These are phyloP conservation scores for Penicillium canariense DNA, from an alignment of 495 filamentous ascomycete species.

Conservation along the genomic window DNA sequence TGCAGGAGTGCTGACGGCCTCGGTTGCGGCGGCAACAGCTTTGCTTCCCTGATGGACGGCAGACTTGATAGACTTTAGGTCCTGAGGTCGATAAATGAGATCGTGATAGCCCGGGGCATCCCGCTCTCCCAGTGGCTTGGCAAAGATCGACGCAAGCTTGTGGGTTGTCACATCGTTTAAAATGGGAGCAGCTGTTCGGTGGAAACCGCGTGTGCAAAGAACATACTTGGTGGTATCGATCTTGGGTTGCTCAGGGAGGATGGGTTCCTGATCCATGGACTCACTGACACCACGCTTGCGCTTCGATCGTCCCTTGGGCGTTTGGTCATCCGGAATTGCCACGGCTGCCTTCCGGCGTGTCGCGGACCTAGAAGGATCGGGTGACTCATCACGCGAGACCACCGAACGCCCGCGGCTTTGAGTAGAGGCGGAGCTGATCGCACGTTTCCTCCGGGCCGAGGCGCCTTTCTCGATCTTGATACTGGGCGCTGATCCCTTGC, in stretches of 20 bases:
- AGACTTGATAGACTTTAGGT: constrained; percentile 80
- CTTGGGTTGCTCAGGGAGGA: constrained; percentile 30
- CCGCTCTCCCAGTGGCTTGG: constrained; percentile 74
- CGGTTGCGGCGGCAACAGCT: constrained; percentile 63
- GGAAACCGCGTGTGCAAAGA: constrained; percentile 72
- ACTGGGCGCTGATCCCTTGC: constrained; percentile 22
- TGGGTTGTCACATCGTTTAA: constrained; percentile 84
- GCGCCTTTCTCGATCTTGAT: constrained; percentile 38
- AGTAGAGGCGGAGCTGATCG: constrained; percentile 54
- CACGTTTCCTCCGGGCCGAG: constrained; percentile 37
- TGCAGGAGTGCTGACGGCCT: constrained; percentile 45
- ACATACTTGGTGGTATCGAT: constrained; percentile 55
- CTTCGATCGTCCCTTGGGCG: constrained; percentile 31
- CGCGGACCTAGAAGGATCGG: constrained; percentile 42
- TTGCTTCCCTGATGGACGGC: constrained; percentile 76
- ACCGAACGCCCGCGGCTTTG: constrained; percentile 60
- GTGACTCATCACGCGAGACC: constrained; percentile 50
- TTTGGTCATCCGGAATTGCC: constrained; percentile 28
- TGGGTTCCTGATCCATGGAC: constrained; percentile 30
- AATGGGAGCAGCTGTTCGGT: constrained; percentile 70
- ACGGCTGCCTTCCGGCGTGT: constrained; percentile 48
- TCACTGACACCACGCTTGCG: constrained; percentile 44
- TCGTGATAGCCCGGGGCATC: constrained; percentile 87
- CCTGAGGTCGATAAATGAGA: constrained; percentile 81
- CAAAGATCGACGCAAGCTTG: constrained; percentile 85